A percentile compares a stretch with the other conserved stretches of the same genome.
Conservation (phyloP, 75 land plant genomes). For the Gnetum montanum region DNA sequence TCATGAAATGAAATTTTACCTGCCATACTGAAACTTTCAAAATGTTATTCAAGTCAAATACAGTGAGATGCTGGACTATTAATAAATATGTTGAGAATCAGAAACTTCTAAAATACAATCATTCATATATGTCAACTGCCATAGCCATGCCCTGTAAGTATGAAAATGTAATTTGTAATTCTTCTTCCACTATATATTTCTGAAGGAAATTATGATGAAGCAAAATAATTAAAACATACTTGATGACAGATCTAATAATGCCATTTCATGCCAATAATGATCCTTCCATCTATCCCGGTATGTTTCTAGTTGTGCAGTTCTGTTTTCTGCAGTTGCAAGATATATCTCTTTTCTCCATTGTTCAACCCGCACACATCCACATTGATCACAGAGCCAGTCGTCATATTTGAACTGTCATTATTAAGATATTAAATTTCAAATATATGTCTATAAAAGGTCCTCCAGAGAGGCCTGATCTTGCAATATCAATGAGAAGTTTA, state of each 20-base stretch:
- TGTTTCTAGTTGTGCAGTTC: constrained; percentile 22
- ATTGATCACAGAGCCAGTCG: constrained; percentile 66
- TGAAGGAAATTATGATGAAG: too few relatives aligned
- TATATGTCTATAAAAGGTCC: too few relatives aligned
- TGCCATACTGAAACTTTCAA: too few relatives aligned
- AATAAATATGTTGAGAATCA: too few relatives aligned
- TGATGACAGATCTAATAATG: constrained; percentile 8
- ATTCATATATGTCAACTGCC: too few relatives aligned
- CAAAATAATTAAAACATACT: neutral
- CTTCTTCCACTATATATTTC: too few relatives aligned
- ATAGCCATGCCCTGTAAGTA: too few relatives aligned
- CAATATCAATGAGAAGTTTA: neutral
- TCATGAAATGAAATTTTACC: too few relatives aligned
- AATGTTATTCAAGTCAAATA: too few relatives aligned
- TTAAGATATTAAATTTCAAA: neutral
- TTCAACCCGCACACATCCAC: constrained; percentile 36
- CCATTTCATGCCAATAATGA: constrained; percentile 35
- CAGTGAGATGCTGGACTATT: too few relatives aligned
- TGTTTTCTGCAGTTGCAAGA: constrained; percentile 13
- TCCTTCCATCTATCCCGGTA: constrained; percentile 84
- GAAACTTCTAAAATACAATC: too few relatives aligned
- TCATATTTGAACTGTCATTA: constrained; percentile 56
- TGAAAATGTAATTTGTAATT: too few relatives aligned
- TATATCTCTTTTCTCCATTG: constrained; percentile 63
- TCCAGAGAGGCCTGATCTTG: neutral